These are phyloP conservation scores for Papiliotrema terrestris DNA, from an alignment of 1,284 basidiomycete genomes.

Conservation along the genomic window DNA sequence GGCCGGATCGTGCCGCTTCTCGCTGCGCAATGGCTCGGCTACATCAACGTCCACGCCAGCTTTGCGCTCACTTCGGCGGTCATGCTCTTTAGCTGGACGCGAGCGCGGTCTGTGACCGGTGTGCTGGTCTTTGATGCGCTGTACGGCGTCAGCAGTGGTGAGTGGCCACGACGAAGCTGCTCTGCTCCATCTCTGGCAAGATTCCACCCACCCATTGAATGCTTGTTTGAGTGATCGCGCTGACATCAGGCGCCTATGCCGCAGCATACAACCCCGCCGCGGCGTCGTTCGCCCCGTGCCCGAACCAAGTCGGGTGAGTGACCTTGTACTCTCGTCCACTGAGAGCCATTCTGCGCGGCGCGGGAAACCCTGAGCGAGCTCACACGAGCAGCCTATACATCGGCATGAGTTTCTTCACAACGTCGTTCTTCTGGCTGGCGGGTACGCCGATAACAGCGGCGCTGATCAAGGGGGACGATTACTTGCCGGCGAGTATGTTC, in stretches of 20 bases:
- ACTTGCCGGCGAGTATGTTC: constrained; percentile 29
- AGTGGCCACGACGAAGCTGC: background rate
- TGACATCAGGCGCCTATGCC: constrained; percentile 27
- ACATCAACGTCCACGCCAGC: constrained; percentile 33
- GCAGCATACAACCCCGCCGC: constrained; percentile 29
- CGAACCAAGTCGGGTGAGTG: constrained; percentile 27
- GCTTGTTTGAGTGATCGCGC: background rate
- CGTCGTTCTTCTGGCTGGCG: constrained; percentile 32
- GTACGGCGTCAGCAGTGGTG: constrained; percentile 30
- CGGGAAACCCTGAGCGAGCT: background rate
- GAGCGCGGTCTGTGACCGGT: constrained; percentile 11
- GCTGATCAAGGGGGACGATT: constrained; percentile 24
- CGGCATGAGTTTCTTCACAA: constrained; percentile 36
- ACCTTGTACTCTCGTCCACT: too few species aligned
- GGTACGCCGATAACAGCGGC: constrained; percentile 32
- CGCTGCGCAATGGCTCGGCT: constrained; percentile 29
- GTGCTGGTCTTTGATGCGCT: constrained; percentile 29
- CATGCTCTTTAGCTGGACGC: constrained; percentile 34
- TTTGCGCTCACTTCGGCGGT: constrained; percentile 19
- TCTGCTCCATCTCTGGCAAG: too few species aligned
- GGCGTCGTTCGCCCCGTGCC: constrained; percentile 28
- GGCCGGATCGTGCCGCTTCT: constrained; percentile 37
- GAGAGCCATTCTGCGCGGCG: too few species aligned
- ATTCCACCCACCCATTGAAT: too few species aligned
- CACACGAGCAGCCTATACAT: constrained; percentile 21